Evolutionary conservation across 495 filamentous ascomycete species (phyloP).

Genomic region (Copromyces sp.): DNA sequence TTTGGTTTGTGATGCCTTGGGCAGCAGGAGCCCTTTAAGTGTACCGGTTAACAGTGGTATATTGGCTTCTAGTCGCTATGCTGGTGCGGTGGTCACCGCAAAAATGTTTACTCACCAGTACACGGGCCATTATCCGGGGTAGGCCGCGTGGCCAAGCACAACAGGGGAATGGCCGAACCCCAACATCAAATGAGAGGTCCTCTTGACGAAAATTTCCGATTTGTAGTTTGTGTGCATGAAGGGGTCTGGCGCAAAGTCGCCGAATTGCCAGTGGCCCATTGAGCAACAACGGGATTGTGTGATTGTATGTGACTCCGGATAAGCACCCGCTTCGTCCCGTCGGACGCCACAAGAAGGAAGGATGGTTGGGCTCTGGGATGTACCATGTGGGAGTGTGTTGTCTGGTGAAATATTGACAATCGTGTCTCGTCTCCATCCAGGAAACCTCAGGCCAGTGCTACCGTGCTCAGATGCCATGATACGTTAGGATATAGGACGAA

Average conservation of each 20-base stretch:
- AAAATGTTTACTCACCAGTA: not conserved
- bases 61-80: not conserved
- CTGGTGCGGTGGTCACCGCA: not conserved
- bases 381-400: not conserved
- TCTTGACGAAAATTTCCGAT: not conserved
- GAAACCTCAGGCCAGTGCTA: not conserved
- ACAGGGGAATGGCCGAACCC: not conserved
- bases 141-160: not conserved
- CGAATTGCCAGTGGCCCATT: not conserved
- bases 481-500: not conserved
- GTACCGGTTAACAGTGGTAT: not conserved
- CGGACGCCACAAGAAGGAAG: not conserved
- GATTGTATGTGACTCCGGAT: not conserved
- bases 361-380: not conserved
- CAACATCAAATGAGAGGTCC: not conserved
- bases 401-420: not conserved
- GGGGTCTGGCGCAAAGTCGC: not conserved
- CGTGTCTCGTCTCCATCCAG: not conserved
- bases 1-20: not conserved
- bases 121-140: not conserved
- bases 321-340: not conserved
- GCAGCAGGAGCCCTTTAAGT: not conserved
- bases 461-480: not conserved
- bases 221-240: not conserved
- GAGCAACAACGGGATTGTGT: not conserved